Evolutionary conservation across 306 rosid genomes (phyloP).

Genomic region (Cercis canadensis): DNA sequence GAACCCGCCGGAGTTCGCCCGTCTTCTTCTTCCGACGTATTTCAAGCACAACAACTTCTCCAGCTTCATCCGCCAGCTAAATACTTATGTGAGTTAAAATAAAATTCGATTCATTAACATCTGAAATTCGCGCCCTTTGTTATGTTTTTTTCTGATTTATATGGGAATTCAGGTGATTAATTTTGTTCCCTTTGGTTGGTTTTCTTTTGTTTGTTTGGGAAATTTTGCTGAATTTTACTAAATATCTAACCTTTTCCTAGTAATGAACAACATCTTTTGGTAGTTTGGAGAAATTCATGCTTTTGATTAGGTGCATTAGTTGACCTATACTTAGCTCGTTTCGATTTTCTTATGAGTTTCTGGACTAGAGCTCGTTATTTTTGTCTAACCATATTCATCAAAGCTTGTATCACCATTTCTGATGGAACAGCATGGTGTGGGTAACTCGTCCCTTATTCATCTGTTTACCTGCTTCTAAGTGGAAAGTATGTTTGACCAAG

Average conservation of each 20-base stretch:
- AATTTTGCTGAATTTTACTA: no score
- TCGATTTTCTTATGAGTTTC: no score
- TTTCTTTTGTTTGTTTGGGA: no score
- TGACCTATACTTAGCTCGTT: background rate
- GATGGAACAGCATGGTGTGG: background rate
- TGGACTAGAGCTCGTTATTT: background rate
- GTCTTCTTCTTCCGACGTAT: constrained; percentile 80
- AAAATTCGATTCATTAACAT: background rate
- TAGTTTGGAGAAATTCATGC: background rate
- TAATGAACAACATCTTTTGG: no score
- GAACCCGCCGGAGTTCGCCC: constrained; percentile 90
- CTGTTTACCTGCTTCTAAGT: background rate
- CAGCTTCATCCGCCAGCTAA: constrained; percentile 97
- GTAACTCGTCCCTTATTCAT: background rate
- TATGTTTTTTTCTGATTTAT: background rate
- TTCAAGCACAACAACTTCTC: constrained; percentile 98
- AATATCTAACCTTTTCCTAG: no score
- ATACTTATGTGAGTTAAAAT: constrained; percentile 79
- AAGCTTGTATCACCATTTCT: background rate
- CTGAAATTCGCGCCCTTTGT: background rate
- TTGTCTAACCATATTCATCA: background rate
- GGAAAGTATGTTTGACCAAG: background rate
- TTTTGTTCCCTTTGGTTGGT: no score
- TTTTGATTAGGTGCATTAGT: background rate
- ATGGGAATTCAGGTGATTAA: no score